Evolutionary conservation across 768 basidiomycete species (phyloP).

Genomic region (Naganishia randhawae): DNA sequence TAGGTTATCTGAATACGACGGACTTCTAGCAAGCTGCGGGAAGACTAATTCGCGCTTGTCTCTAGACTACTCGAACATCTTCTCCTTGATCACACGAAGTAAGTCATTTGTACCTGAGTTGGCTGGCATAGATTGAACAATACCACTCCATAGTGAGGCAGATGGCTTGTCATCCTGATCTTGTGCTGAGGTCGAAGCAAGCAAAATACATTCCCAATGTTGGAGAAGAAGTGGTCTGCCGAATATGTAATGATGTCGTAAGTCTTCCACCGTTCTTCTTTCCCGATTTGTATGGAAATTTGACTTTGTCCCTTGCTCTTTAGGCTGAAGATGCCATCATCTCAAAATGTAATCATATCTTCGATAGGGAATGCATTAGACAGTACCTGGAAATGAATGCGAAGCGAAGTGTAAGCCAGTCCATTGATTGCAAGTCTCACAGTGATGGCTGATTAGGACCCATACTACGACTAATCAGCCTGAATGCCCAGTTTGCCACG

Average conservation of each 20-base stretch:
- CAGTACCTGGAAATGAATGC: slow-evolving; percentile 78
- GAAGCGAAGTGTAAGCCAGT: slow-evolving; percentile 7
- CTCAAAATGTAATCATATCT: slow-evolving; percentile 87
- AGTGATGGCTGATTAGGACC: background rate
- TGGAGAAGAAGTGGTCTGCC: slow-evolving; percentile 77
- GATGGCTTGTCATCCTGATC: slow-evolving; percentile 65
- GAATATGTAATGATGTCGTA: slow-evolving; percentile 89
- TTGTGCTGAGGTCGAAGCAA: slow-evolving; percentile 81
- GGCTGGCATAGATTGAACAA: slow-evolving; percentile 7
- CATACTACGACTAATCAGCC: slow-evolving; percentile 53
- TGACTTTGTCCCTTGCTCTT: background rate
- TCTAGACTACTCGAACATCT: slow-evolving; percentile 52
- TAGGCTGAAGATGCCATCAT: slow-evolving; percentile 87
- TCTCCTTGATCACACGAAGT: slow-evolving; percentile 81
- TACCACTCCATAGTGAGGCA: slow-evolving; percentile 41
- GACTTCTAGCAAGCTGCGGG: background rate
- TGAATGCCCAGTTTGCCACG: slow-evolving; percentile 88
- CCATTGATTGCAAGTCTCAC: background rate
- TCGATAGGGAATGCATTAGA: slow-evolving; percentile 91
- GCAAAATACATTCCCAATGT: slow-evolving; percentile 55
- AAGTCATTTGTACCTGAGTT: slow-evolving; percentile 32
- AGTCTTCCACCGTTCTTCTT: slow-evolving; percentile 1
- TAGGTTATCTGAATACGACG: slow-evolving; percentile 53
- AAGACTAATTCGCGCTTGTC: background rate
- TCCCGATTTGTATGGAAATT: background rate